A percentile compares a stretch with the other conserved stretches of the same genome.
Evolutionary conservation across 225 moss, liverwort and hornwort species (phyloP).

Genomic region (Straminergon stramineum): DNA sequence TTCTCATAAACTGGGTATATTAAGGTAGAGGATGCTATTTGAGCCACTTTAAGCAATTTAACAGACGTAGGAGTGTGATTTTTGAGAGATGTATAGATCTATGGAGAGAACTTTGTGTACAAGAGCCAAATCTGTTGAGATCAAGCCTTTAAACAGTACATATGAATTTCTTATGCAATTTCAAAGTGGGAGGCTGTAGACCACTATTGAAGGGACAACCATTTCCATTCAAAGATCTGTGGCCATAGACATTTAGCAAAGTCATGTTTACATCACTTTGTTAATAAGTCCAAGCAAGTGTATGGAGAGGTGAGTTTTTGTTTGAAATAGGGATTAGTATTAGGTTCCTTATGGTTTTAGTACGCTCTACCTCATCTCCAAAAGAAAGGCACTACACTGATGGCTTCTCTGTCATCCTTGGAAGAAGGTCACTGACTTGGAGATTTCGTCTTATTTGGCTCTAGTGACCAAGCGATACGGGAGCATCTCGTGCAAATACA

Average conservation of each 20-base stretch:
- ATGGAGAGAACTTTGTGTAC: not conserved
- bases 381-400: not conserved
- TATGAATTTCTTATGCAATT: not conserved
- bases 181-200: not conserved
- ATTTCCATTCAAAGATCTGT: not conserved
- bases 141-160: not conserved
- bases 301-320: not conserved
- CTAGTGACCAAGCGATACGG: slow-evolving; percentile 51
- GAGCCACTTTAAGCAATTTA: not conserved
- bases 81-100: not conserved
- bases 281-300: not conserved
- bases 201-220: not conserved
- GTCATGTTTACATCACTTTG: not conserved
- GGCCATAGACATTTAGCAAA: not conserved
- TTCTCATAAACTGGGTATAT: not conserved
- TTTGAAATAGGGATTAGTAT: not conserved
- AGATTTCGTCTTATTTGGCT: not conserved
- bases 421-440: not conserved
- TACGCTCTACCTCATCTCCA: not conserved
- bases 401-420: not conserved
- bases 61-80: not conserved
- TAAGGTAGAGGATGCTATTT: not conserved
- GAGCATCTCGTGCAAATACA: slow-evolving; percentile 65
- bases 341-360: not conserved
- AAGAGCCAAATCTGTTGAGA: not conserved